These are phyloP conservation scores for Capsicum pubescens DNA, from an alignment of 257 asterid species.

Conservation along the genomic window DNA sequence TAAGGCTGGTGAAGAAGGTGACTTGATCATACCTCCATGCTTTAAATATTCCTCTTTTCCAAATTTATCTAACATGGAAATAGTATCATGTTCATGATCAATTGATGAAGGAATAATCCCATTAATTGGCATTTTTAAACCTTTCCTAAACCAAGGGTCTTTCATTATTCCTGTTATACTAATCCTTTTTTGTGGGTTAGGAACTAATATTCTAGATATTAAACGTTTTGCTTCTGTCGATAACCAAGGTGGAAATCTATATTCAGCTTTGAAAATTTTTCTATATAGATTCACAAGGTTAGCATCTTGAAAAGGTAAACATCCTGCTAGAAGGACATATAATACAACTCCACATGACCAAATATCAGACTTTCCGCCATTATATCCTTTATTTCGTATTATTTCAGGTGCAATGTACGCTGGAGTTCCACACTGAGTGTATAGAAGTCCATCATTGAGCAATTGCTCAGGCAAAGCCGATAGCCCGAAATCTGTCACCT, in stretches of 20 bases:
- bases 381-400: constrained; percentile 43
- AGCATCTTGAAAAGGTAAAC: constrained; percentile 45
- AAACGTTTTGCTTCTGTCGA: constrained; percentile 43
- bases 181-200: constrained; percentile 45
- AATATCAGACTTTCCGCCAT: constrained; percentile 46
- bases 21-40: constrained; percentile 32
- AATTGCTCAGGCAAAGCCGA: constrained; percentile 42
- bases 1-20: constrained; percentile 47
- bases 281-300: constrained; percentile 39
- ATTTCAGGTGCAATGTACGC: constrained; percentile 54
- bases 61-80: constrained; percentile 35
- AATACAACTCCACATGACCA: constrained; percentile 54
- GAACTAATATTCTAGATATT: constrained; percentile 38
- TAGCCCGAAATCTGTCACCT: constrained; percentile 50
- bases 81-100: constrained; percentile 32
- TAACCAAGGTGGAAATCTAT: constrained; percentile 44
- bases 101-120: constrained; percentile 37
- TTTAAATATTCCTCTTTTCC: constrained; percentile 39
- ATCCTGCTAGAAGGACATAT: constrained; percentile 53
- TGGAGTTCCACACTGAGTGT: constrained; percentile 57
- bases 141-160: constrained; percentile 42
- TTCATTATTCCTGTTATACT: constrained; percentile 44
- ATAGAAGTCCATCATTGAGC: constrained; percentile 42
- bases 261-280: constrained; percentile 39
- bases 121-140: constrained; percentile 33